Base-by-base conservation (phyloP, 2,329 filamentous ascomycete genomes). In the Rhynchosporium secalis region DNA sequence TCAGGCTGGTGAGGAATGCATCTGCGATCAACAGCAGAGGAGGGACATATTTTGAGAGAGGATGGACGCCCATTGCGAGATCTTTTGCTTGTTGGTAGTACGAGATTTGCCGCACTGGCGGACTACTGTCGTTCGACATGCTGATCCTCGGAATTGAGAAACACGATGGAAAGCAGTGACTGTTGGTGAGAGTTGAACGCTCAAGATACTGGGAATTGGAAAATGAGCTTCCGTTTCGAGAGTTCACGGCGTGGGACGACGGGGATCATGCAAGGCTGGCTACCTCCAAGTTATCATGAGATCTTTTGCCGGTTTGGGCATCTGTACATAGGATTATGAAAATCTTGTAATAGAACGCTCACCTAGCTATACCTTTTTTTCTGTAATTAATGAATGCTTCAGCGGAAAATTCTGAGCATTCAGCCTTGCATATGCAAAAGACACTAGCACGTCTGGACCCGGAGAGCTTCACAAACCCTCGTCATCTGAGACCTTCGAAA, bases 41-140 rank as follows among this genome's bases (percentile, higher is more conserved):
- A 31, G 68, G 63, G 3, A 68, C 66, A 63, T 69, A 72, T 65
- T 65, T 67, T 1, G 72, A 70, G 9, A 71, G 52, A n/a, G 66
- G 67, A 64, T 73, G 70, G 20, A 61, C 56, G 13, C 69, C 70
- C 57, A 71, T 66, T 4, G 68, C 67, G 13, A 73, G 56, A 47
- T 69, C 64, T 57, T 63, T 70, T 31, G 62, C 64, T 58, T 71
- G 70, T 13, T 61, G 57, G 55, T 63, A 60, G 15, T 70, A 56
- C 20, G 54, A 56, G 41, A 63, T n/a, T 45, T 65, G 60, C 36
- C 45, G 51, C 3, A 63, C 57, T 52, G 43, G 38, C 15, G 59
- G 56, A 33, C 43, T 31, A 64, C 62, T 29, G 38, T 56, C 29
- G 31, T 55, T 15, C 38, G 47, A 47, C 47, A 60, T 54, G 26